These are phyloP conservation scores for Phytophthora niederhauseri DNA, from an alignment of 352 stramenopile species.

Conservation along the genomic window DNA sequence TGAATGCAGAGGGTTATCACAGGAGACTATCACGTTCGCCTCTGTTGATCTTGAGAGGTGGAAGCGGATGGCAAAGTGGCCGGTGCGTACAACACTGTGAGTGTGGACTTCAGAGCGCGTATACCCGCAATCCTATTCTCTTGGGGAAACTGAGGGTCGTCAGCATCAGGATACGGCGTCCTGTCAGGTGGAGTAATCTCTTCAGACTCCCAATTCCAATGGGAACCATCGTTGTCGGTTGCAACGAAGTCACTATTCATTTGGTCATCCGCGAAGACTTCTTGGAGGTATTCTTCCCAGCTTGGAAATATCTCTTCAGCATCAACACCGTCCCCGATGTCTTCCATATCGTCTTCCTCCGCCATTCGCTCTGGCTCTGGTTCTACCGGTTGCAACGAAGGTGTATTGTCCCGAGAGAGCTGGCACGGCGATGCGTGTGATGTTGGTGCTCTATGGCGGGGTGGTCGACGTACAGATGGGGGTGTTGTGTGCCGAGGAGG, in stretches of 20 bases:
- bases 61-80: too few relatives aligned
- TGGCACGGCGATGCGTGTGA: not conserved
- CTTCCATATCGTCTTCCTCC: not conserved
- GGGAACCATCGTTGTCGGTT: not conserved
- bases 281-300: not conserved
- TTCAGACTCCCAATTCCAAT: slow-evolving; percentile 1
- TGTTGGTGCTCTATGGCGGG: not conserved
- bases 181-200: not conserved
- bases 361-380: too few relatives aligned
- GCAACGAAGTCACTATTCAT: not conserved
- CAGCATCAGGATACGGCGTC: not conserved
- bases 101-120: not conserved
- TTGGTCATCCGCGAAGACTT: slow-evolving; percentile 1
- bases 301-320: not conserved
- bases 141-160: not conserved
- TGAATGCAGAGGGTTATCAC: too few relatives aligned
- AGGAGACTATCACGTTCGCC: too few relatives aligned
- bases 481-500: not conserved
- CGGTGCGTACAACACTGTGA: not conserved
- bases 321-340: not conserved
- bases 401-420: too few relatives aligned
- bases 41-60: not conserved
- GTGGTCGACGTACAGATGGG: not conserved
- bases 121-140: not conserved
- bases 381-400: too few relatives aligned